Base-by-base conservation (phyloP, 73 alveolate genomes). In the Uronychia binucleata region DNA sequence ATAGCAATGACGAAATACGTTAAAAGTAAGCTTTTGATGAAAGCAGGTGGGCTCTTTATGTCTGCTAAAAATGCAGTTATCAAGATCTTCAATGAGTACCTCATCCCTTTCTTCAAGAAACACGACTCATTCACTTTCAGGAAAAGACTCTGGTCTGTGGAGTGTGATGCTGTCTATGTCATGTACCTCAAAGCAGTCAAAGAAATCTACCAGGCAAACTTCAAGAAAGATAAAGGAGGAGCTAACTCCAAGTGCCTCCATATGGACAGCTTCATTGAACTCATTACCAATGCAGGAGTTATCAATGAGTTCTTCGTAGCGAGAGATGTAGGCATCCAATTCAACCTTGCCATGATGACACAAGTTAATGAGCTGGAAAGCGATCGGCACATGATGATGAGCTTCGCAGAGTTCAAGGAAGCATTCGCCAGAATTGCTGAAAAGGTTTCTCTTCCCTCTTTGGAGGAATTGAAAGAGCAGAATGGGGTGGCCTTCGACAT, bases 331-430 rank as follows among this genome's bases (percentile, higher is more conserved):
- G 83, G 80, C 11, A 59, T 84, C 25, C 93, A 90, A 26, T 94
- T 89, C 59, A 92, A 92, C 81, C 75, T 92, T 26, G 80, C 98
- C 1, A 86, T 89, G 90, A 92, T 93, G 97, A 91, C 96, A 28
- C 75, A 93, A 79, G 87, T 89, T 0, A 87, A 93, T 33, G 98
- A 94, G 58, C 77, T 94, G 26, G 95, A 94, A 30, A 31, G 32
- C 29, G 94, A 92, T 79, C 77, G 92, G 31, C 90, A 75, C 26
- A 82, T 79, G 46, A 31, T 89, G 46, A 88, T 91, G 94, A 46
- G 85, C 31, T 75, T 91, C 0, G 80, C 80, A 0, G 96, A 91
- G 74, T 91, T 88, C 76, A 35, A 74, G 33, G 96, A 91, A 58
- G 95, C 96, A 1, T 58, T 91, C 14, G 92, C 89, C 28, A 88